Conservation (phyloP, 2,329 filamentous ascomycete genomes). For the Graphilbum fragrans region DNA sequence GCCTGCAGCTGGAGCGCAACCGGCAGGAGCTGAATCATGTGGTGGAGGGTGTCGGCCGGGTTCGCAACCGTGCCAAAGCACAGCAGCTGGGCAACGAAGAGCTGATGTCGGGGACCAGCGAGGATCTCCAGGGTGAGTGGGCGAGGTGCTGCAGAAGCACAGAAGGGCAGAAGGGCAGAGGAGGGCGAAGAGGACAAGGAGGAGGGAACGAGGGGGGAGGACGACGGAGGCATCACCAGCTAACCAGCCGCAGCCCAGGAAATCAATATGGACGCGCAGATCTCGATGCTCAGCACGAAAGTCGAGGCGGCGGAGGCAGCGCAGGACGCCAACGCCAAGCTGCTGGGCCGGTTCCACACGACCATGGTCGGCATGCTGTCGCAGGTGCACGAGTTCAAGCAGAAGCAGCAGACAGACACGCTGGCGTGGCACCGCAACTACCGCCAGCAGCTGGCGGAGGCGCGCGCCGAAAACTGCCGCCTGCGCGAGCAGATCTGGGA, state of each 20-base stretch:
- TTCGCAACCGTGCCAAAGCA: slow-evolving; percentile 42
- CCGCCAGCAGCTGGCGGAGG: slow-evolving; percentile 51
- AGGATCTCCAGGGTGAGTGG: slow-evolving; percentile 44
- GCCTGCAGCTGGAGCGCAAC: slow-evolving; percentile 50
- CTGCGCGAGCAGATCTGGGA: slow-evolving; percentile 56
- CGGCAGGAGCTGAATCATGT: slow-evolving; percentile 50
- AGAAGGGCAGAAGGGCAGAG: background rate
- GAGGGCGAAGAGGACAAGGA: too few relatives aligned
- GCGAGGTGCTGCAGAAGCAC: too few relatives aligned
- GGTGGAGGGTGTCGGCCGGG: slow-evolving; percentile 47
- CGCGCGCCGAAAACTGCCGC: slow-evolving; percentile 49
- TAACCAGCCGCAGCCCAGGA: slow-evolving; percentile 33
- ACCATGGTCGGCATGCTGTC: slow-evolving; percentile 45
- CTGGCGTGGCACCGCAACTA: slow-evolving; percentile 55
- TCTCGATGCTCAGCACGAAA: slow-evolving; percentile 48
- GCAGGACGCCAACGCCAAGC: slow-evolving; percentile 46
- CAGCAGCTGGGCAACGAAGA: slow-evolving; percentile 45
- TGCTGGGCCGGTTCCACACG: slow-evolving; percentile 45
- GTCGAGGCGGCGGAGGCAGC: slow-evolving; percentile 50
- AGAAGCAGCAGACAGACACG: slow-evolving; percentile 48
- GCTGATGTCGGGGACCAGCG: slow-evolving; percentile 39
- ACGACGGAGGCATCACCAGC: background rate
- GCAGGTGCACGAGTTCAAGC: slow-evolving; percentile 55
- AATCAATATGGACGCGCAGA: slow-evolving; percentile 36
- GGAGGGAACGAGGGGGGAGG: background rate